These are phyloP conservation scores for Byssothecium circinans DNA, from an alignment of 2,329 filamentous ascomycete species.

Conservation along the genomic window DNA sequence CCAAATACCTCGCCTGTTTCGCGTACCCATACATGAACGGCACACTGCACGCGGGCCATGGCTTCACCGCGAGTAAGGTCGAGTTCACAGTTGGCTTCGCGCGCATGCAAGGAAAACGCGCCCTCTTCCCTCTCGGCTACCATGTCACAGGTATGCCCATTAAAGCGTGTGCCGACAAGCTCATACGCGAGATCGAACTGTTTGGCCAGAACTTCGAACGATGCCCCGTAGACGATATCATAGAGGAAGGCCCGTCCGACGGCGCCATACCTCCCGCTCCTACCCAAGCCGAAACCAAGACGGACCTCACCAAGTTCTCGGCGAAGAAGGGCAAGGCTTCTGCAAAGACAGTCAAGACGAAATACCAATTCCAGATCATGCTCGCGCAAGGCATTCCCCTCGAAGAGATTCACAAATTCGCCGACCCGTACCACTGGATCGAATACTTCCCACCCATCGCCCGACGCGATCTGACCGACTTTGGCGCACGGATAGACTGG, in stretches of 20 bases:
- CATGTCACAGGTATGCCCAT: slow-evolving; percentile 95
- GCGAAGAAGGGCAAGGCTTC: slow-evolving; percentile 78
- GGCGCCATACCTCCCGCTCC: slow-evolving; percentile 58
- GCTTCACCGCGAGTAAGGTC: slow-evolving; percentile 88
- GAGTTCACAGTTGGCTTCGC: slow-evolving; percentile 88
- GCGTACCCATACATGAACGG: slow-evolving; percentile 58
- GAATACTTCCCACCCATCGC: slow-evolving; percentile 85
- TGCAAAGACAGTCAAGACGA: slow-evolving; percentile 86
- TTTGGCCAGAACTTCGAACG: slow-evolving; percentile 86
- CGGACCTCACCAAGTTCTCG: slow-evolving; percentile 87
- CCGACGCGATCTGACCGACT: slow-evolving; percentile 75
- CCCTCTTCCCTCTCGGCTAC: slow-evolving; percentile 89
- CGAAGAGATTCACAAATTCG: slow-evolving; percentile 90
- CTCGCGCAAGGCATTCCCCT: slow-evolving; percentile 82
- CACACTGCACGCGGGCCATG: slow-evolving; percentile 81
- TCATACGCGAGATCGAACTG: slow-evolving; percentile 82
- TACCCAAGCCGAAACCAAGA: slow-evolving; percentile 66
- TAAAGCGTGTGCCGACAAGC: slow-evolving; percentile 95
- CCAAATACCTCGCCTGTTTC: slow-evolving; percentile 88
- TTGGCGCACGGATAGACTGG: slow-evolving; percentile 92
- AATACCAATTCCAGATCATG: slow-evolving; percentile 97
- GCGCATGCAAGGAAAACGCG: slow-evolving; percentile 85
- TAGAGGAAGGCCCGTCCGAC: slow-evolving; percentile 51
- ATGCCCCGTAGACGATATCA: slow-evolving; percentile 54
- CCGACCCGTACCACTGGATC: slow-evolving; percentile 90